Evolutionary conservation across 176 grass and related monocot species (phyloP), one percentile per base, ranked within the genome.

Genomic region (Raddia guianensis): DNA sequence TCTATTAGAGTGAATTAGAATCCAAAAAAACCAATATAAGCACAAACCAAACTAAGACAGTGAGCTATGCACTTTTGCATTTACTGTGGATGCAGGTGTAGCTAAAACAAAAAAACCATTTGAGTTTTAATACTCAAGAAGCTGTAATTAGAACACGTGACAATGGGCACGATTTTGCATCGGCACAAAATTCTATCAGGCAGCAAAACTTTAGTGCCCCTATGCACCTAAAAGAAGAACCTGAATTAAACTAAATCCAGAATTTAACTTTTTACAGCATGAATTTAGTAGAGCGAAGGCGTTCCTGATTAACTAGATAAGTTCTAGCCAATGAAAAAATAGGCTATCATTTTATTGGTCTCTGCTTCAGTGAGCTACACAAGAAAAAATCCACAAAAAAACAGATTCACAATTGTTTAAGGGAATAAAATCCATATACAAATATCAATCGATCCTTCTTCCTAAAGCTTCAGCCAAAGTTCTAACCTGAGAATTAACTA

Each of bases 361-460:
- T 32, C 35, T 53, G 45, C 5, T 66, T 72, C n/a, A 15, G 48
- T 47, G 21, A 73, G 49, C 5, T 49, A 56, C 57, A 61, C 69
- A 73, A 80, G 12, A 52, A 79, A 48, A 49, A 56, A 49, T 1
- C 9, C 20, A 81, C n/a, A 81, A 66, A 81, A 68, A n/a, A 71
- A 52, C 3, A 9, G 50, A 68, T 60, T 13, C 9, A 15, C 40
- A 40, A 21, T 40, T 58, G 32, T 5, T 67, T 32, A 37, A 11
- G 9, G 15, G 0, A 35, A 49, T 40, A 49, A 68, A 42, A 51
- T 33, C 19, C 14, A 44, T 42, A 59, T 11, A 0, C 0, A 68
- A 59, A 60, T 45, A 43, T 44, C 16, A 52, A 42, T 19, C 5
- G 12, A 18, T 19, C 16, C 9, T 63, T 50, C n/a, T 5, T 63